Evolutionary conservation across 805 yeast genomes (phyloP), one percentile per base, ranked within the genome.

Genomic region (Pichia phayaonensis): DNA sequence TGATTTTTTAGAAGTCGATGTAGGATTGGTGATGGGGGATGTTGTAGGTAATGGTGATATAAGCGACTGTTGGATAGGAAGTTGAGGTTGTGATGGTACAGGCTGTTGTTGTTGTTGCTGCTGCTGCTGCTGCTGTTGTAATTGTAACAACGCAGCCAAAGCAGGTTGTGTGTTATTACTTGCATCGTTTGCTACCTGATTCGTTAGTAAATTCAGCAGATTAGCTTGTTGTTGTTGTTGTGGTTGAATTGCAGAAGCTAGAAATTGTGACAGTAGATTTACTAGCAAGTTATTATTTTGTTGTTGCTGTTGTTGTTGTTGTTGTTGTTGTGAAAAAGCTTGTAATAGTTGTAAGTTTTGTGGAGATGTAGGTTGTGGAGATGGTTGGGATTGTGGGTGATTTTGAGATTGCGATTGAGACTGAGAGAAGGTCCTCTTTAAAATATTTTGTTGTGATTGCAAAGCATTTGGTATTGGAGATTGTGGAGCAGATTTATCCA

Each of bases 221-320:
- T 20, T 41, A 29, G 40, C 39, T 16, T 27, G 48, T 23, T 21
- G 42, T 16, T 23, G 42, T 40, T 47, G 51, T 36, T 46, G 54
- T 10, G 42, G 47, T 27, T 53, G 51, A 8, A 34, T 34, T 34
- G 26, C 38, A 23, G 18, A 20, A 10, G 40, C 40, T 11, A 54
- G 18, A 1, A 52, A 40, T 31, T 54, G 57, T 1, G 57, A 49
- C 15, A 54, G 39, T 22, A 54, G 34, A 34, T 49, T 49, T 22
- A 49, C 50, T 22, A 52, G 43, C 12, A 52, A 34, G n/a, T 39
- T 46, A 23, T 50, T 50, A 11, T 16, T 34, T 29, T 46, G 47
- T 12, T 42, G 49, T 21, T 27, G 42, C 23, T 43, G 55, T 21
- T 42, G 52, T 34, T 29, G 52, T 24, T 44, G 55, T 11, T 26